Percentiles rank a stretch among this genome's conserved stretches.
phyloP scores from a whole-genome alignment of 2,329 filamentous ascomycete genomes.

The Gaeumannomyces tritici region DNA sequence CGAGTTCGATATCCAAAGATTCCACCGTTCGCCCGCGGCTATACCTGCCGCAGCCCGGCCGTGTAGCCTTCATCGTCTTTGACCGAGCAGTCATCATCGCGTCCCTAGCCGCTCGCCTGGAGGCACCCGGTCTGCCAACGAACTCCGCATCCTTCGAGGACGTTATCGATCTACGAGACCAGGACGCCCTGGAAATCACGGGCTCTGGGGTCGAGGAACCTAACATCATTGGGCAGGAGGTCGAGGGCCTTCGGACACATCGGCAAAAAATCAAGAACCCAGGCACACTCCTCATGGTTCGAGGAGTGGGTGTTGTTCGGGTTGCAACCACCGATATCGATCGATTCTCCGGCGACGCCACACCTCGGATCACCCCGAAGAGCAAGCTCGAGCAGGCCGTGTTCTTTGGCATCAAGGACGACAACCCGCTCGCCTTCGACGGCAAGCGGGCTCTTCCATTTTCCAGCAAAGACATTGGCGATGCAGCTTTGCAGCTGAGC shows the following conservation, averaged over 20 bases:
- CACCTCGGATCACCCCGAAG: slow-evolving; percentile 65
- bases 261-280: slow-evolving; percentile 52
- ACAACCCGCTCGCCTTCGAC: slow-evolving; percentile 83
- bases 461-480: slow-evolving; percentile 57
- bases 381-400: slow-evolving; percentile 90
- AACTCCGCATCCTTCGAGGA: slow-evolving; percentile 71
- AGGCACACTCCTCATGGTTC: slow-evolving; percentile 50
- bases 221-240: slow-evolving; percentile 19
- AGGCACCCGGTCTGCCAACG: slow-evolving; percentile 58
- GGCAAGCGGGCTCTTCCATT: slow-evolving; percentile 59
- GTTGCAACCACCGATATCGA: slow-evolving; percentile 49
- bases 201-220: slow-evolving; percentile 56
- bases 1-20: slow-evolving; percentile 35
- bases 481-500: slow-evolving; percentile 71
- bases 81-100: slow-evolving; percentile 68
- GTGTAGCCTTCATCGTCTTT: slow-evolving; percentile 77
- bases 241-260: slow-evolving; percentile 38
- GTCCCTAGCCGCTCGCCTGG: slow-evolving; percentile 58
- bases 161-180: slow-evolving; percentile 66
- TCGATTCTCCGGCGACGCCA: slow-evolving; percentile 46
- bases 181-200: slow-evolving; percentile 52
- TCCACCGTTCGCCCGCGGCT: slow-evolving; percentile 49
- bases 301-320: slow-evolving; percentile 52
- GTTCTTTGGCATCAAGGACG: slow-evolving; percentile 74
- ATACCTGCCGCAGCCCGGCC: slow-evolving; percentile 66